These are phyloP conservation scores for Cenococcum geophilum DNA, from an alignment of 495 filamentous ascomycete genomes.

Conservation along the genomic window DNA sequence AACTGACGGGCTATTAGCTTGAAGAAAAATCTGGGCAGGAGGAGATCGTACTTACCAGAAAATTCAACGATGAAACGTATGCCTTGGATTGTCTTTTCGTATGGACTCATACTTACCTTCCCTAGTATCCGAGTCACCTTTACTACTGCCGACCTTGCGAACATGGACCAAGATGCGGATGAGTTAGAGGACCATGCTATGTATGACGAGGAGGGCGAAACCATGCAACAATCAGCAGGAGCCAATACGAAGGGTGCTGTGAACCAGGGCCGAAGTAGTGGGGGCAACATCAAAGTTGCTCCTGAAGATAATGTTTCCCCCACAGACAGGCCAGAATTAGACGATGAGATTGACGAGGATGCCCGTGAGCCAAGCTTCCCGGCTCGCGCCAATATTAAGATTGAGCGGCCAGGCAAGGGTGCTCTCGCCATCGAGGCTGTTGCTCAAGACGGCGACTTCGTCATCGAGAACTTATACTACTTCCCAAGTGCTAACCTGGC, in stretches of 20 bases:
- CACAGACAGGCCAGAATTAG: constrained; percentile 50
- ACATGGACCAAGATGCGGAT: constrained; percentile 45
- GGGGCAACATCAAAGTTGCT: constrained; percentile 48
- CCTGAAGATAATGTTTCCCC: constrained; percentile 55
- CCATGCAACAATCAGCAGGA: constrained; percentile 44
- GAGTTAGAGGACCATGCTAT: constrained; percentile 42
- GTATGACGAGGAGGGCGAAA: constrained; percentile 39
- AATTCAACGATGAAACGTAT: constrained; percentile 82
- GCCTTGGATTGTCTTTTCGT: constrained; percentile 22
- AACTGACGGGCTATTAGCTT: constrained; percentile 45
- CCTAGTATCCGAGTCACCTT: constrained; percentile 82
- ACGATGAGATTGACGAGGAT: constrained; percentile 38
- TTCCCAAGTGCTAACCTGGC: constrained; percentile 69
- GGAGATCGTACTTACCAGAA: constrained; percentile 76
- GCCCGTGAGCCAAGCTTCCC: constrained; percentile 57
- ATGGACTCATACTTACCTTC: constrained; percentile 19
- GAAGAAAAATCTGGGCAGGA: constrained; percentile 75
- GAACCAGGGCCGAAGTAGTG: constrained; percentile 46
- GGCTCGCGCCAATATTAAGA: constrained; percentile 73
- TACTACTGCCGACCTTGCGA: constrained; percentile 83
- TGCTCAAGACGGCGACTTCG: constrained; percentile 78
- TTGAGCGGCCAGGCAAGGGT: constrained; percentile 77
- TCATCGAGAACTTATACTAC: constrained; percentile 88
- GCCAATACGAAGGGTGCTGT: constrained; percentile 50
- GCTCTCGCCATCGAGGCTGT: constrained; percentile 81